Conservation (phyloP, 495 filamentous ascomycete genomes). For the Oidiodendron maius region DNA sequence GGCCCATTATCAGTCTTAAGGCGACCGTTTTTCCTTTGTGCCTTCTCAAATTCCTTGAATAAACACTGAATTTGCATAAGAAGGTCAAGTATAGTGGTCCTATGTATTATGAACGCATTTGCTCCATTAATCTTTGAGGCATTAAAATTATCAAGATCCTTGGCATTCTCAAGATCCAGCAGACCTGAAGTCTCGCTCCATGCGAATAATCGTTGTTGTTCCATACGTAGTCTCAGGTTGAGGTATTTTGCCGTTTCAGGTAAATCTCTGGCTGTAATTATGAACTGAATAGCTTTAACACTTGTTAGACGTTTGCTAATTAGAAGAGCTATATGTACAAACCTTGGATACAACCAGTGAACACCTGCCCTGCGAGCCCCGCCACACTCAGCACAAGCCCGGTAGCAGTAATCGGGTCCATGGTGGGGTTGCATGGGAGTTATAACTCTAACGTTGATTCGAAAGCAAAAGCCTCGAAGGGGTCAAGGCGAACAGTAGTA, state of each 20-base stretch:
- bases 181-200: conserved; percentile 41
- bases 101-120: conserved; percentile 37
- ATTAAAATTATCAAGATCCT: conserved; percentile 26
- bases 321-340: not conserved
- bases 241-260: conserved; percentile 37
- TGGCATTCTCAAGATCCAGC: conserved; percentile 31
- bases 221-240: conserved; percentile 36
- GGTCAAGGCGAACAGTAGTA: too few species aligned
- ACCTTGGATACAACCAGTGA: conserved; percentile 34
- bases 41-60: conserved; percentile 38
- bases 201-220: conserved; percentile 40
- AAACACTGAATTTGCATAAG: conserved; percentile 38
- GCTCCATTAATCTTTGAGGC: conserved; percentile 29
- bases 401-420: conserved; percentile 34
- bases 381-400: conserved; percentile 37
- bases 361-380: conserved; percentile 34
- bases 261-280: conserved; percentile 35
- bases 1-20: conserved; percentile 26
- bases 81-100: conserved; percentile 35
- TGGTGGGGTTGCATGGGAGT: conserved; percentile 2
- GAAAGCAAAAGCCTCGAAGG: too few species aligned
- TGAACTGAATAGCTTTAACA: conserved; percentile 30
- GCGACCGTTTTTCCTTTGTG: conserved; percentile 27
- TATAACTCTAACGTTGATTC: too few species aligned
- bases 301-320: not conserved